These are phyloP conservation scores for Trichoderma sp. DNA, from an alignment of 2,329 filamentous ascomycete genomes.

Conservation along the genomic window DNA sequence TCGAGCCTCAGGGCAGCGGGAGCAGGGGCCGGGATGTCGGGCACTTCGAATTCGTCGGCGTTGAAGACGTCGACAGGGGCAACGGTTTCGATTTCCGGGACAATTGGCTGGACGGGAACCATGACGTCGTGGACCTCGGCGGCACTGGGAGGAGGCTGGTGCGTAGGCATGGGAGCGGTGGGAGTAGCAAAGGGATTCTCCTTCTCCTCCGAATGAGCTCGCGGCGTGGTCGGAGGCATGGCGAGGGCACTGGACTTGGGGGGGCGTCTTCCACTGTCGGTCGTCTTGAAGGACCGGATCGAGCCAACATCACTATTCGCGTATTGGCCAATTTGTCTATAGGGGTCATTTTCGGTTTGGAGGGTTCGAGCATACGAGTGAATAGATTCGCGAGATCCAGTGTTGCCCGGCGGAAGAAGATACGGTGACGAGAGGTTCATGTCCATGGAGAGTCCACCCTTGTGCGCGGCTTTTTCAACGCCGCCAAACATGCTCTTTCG, in stretches of 20 bases:
- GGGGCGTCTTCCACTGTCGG: slow-evolving; percentile 44
- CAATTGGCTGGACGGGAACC: slow-evolving; percentile 38
- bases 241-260: slow-evolving; percentile 36
- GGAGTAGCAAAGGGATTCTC: slow-evolving; percentile 42
- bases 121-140: slow-evolving; percentile 33
- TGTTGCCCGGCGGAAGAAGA: slow-evolving; percentile 80
- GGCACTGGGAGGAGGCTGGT: slow-evolving; percentile 27
- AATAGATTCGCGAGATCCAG: slow-evolving; percentile 81
- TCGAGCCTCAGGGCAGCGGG: slow-evolving; percentile 35
- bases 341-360: slow-evolving; percentile 78
- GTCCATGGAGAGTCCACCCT: slow-evolving; percentile 65
- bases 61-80: slow-evolving; percentile 33
- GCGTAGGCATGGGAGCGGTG: slow-evolving; percentile 35
- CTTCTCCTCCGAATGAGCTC: slow-evolving; percentile 41
- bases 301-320: slow-evolving; percentile 59
- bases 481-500: slow-evolving; percentile 43
- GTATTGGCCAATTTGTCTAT: slow-evolving; percentile 65
- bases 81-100: slow-evolving; percentile 44
- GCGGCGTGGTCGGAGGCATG: slow-evolving; percentile 18
- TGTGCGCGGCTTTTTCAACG: slow-evolving; percentile 55
- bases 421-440: slow-evolving; percentile 83
- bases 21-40: slow-evolving; percentile 36
- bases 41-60: slow-evolving; percentile 31
- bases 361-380: slow-evolving; percentile 80
- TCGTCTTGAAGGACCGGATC: slow-evolving; percentile 52